Base-by-base conservation (phyloP, 805 yeast genomes). In the Kregervanrija pseudodelftensis region DNA sequence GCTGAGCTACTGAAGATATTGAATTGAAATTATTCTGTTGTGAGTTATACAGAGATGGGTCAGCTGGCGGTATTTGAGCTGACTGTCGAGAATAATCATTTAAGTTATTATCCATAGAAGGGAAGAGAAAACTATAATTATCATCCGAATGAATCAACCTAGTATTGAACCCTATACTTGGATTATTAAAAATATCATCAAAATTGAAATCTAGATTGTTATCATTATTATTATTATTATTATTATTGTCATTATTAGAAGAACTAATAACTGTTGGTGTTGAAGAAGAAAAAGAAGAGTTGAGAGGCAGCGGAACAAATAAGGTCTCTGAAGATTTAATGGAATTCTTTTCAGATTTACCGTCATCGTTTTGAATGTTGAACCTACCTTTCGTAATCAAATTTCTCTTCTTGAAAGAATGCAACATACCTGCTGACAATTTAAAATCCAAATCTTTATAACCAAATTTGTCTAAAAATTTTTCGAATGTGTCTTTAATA, bases 61-160 rank as follows among this genome's bases (percentile, higher is more conserved):
- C 28, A 22, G 4, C 28, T 22, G 28, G 8, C 7, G 28, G 8
- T 5, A 22, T 7, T 4, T 22, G 28, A 22, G 28, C 7, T 22
- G 28, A 5, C 8, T 22, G 28, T 7, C 8, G 28, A 22, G 28
- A 22, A 22, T 22, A 22, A 22, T 22, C 28, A 22, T 22, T 22
- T 22, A 32, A 39, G 22, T 4, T 10, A 42, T n/a, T 28, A 13
- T 37, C 13, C 12, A 33, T 14, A 11, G 10, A 12, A 22, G 15
- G 47, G 11, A 48, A 45, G 22, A 49, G 46, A 30, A 53, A 51
- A 32, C 54, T 43, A 41, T 49, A 56, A 34, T 52, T 53, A 44
- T 65, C 69, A 44, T 64, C 69, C 0, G 67, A 59, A 36, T 66
- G 70, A 36, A 66, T 64, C 33, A 66, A 49, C 36, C 63, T 53